Base-by-base conservation (phyloP, 352 stramenopile species). In the Paralagenidium karlingii region DNA sequence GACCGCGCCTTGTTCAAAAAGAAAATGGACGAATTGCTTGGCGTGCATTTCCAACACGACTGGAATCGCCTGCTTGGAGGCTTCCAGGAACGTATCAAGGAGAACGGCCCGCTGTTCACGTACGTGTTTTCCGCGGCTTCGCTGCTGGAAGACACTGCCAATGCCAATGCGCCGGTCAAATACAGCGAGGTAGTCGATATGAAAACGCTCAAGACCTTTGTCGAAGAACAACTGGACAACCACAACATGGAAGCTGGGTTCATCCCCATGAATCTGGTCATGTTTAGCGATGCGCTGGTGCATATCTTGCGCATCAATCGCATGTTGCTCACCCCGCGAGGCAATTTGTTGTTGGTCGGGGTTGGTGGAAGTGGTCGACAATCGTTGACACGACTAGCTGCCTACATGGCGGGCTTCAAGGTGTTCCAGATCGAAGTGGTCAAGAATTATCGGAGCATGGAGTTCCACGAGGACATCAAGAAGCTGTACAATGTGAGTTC, bases 381-480 rank as follows among this genome's bases (percentile, higher is more conserved):
- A 49, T 94, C 75, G 1, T 51, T 97, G 5, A 95, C 83, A 0
- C 65, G 80, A 8, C 53, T 97, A 0, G 80, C 83, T 8, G 62
- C 85, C 3, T 96, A 94, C 47, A 90, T 96, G 29, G 78, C 75
- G 3, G 77, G 77, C 10, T 90, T 90, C 40, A 86, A 87, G 30
- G 47, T 94, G 5, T 96, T 96, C 30, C 82, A 87, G 40, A 96
- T 97, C 34, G 88, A 97, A 60, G 86, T 97, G 1, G 77, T 83
- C n/a, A 96, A 96, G 56, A 94, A 95, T 25, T 97, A 97, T 39
- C 66, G 87, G 10, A 63, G 55, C 8, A 63, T 80, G 19, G 87
- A 97, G 50, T 96, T 96, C 52, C 75, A 90, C 36, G 87, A 97
- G 24, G 88, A 97, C 36, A 73, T 97, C 8, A 97, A 97, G 45